These are phyloP conservation scores for Apiotrichum laibachii DNA, from an alignment of 1,284 basidiomycete genomes.

Conservation along the genomic window DNA sequence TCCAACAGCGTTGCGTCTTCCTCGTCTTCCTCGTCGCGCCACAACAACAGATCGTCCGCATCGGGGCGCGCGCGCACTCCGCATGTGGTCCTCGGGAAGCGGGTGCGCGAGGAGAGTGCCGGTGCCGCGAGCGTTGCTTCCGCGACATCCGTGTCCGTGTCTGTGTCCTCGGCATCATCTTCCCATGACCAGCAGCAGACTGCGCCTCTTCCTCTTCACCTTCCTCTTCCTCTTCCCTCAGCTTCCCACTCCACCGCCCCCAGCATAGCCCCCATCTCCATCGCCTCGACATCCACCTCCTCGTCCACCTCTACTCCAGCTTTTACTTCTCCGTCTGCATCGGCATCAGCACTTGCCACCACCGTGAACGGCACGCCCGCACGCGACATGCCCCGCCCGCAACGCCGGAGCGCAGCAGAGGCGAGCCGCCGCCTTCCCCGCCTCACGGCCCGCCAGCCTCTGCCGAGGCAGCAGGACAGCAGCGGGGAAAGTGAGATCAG, in stretches of 20 bases:
- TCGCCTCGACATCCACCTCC: too few species aligned
- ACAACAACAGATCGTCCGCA: background rate
- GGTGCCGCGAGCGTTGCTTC: too few species aligned
- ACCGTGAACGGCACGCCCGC: background rate
- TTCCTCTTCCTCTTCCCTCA: background rate
- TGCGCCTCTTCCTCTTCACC: background rate
- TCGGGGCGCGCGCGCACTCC: constrained; percentile 1
- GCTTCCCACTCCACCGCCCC: background rate
- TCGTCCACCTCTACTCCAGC: too few species aligned
- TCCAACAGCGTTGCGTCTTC: constrained; percentile 2
- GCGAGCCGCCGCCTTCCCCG: constrained; percentile 14
- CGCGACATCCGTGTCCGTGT: background rate
- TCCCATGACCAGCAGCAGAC: background rate
- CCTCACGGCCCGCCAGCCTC: background rate
- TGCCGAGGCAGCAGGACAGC: background rate
- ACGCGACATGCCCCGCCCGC: background rate
- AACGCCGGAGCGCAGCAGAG: constrained; percentile 3
- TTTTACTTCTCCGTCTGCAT: too few species aligned
- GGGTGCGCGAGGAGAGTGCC: too few species aligned
- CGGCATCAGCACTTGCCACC: too few species aligned
- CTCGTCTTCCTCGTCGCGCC: background rate
- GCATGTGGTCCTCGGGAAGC: background rate
- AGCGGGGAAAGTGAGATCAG: background rate
- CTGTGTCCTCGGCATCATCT: background rate
- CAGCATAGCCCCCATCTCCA: too few species aligned